Evolutionary conservation across 2,329 filamentous ascomycete genomes (phyloP).

Genomic region (Lecanicillium sp.): DNA sequence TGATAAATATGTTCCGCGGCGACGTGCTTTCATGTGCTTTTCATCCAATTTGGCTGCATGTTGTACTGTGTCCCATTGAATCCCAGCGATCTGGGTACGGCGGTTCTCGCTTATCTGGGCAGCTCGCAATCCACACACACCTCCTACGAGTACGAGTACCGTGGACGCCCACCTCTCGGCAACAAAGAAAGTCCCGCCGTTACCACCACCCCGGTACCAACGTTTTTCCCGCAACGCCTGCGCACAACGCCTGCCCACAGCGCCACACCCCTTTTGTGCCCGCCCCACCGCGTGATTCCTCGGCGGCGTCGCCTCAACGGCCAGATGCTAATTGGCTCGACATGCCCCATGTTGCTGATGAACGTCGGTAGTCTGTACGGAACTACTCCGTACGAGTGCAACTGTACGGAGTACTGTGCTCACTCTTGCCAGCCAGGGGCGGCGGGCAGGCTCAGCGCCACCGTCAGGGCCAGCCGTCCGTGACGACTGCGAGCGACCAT

Average conservation of each 20-base stretch:
- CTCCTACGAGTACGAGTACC: neutral
- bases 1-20: too few relatives aligned
- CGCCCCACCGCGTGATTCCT: too few relatives aligned
- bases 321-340: neutral
- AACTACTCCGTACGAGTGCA: neutral
- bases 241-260: neutral
- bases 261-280: constrained; percentile 1
- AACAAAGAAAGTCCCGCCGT: neutral
- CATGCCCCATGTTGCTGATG: too few relatives aligned
- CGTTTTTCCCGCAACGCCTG: neutral
- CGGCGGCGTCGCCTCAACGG: neutral
- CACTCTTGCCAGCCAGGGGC: neutral
- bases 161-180: neutral
- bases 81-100: constrained; percentile 25
- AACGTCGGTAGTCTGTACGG: neutral
- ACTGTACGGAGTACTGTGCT: neutral
- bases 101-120: constrained; percentile 22
- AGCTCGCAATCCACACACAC: neutral
- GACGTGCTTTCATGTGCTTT: neutral
- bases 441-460: too few relatives aligned
- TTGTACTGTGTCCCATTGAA: constrained; percentile 7
- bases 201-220: neutral
- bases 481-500: too few relatives aligned
- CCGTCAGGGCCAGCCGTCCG: too few relatives aligned
- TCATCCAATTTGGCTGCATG: neutral